Evolutionary conservation across 2,329 filamentous ascomycete genomes (phyloP).

Genomic region (Elsinoe australis): DNA sequence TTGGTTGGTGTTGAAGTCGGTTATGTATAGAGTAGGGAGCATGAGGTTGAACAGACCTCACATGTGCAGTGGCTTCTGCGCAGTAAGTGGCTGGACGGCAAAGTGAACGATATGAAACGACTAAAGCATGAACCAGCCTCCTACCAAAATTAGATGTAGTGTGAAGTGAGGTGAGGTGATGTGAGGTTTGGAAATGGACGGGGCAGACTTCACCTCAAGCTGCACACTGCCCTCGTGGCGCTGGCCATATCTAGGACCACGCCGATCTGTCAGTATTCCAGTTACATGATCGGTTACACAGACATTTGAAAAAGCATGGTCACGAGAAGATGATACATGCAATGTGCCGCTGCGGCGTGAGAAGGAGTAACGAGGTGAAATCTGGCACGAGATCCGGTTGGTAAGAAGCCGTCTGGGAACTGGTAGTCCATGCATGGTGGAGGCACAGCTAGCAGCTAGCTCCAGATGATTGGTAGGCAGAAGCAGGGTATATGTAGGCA

Average conservation of each 20-base stretch:
- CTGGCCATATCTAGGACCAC: neutral
- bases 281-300: constrained; percentile 1
- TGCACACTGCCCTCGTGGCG: neutral
- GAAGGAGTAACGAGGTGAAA: constrained; percentile 5
- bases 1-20: constrained; percentile 1
- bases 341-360: constrained; percentile 7
- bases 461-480: constrained; percentile 7
- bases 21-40: no score
- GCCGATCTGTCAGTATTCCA: neutral
- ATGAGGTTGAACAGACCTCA: no score
- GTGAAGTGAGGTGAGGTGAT: neutral
- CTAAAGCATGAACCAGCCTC: constrained; percentile 8
- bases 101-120: constrained; percentile 1
- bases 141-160: neutral
- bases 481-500: constrained; percentile 5
- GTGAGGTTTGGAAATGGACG: neutral
- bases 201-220: neutral
- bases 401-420: constrained; percentile 1
- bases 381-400: constrained; percentile 12
- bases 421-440: constrained; percentile 10
- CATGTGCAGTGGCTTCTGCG: no score
- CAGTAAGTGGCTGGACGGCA: constrained; percentile 12
- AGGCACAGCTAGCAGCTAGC: constrained; percentile 7
- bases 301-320: neutral
- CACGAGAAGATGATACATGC: constrained; percentile 2